Base-by-base conservation (phyloP, 192 early-diverging fungal genomes). In the Helicostylum pulchrum region DNA sequence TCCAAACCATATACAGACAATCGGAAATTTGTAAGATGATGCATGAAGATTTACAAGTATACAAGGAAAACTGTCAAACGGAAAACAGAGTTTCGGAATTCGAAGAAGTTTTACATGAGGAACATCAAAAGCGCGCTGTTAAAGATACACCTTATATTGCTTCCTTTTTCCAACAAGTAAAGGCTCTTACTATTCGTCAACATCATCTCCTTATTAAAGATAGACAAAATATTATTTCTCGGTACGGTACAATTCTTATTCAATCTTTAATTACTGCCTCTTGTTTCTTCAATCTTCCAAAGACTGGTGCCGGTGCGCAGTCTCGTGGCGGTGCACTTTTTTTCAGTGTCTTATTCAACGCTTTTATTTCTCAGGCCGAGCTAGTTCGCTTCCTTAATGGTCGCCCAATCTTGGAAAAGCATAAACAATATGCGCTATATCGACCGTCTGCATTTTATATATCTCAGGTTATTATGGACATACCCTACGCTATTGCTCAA, bases 261-360 rank as follows among this genome's bases (percentile, higher is more conserved):
- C 88, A 90, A 73, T 85, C 87, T 42, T 56, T 90, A 43, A 84
- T 90, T 65, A 83, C 86, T 60, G 90, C 86, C 17, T 86, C 86
- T 19, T 82, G 87, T 20, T 91, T 86, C 74, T 84, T 83, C 31
- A 61, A 73, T 12, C 69, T 92, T 46, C 87, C 88, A 2, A 47
- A 65, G 43, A 77, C 70, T 23, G 73, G 79, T 30, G 67, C 64
- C 21, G 92, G 90, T 26, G 87, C 90, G 58, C 87, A 90, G 68
- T 81, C 90, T 30, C 85, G 92, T 50, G 90, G 90, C 50, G 88
- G 90, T 67, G 83, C 84, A 9, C 68, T 94, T 21, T 94, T 91
- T 57, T 88, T 80, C 67, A 74, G 78, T 53, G 66, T 80, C 64
- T 43, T 80, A 23, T 85, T 75, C 67, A 79, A 75, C 50, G 67